A percentile compares a stretch with the other conserved stretches of the same genome.
Conservation (phyloP, 805 yeast genomes). For the Yamadazyma tumulicola region DNA sequence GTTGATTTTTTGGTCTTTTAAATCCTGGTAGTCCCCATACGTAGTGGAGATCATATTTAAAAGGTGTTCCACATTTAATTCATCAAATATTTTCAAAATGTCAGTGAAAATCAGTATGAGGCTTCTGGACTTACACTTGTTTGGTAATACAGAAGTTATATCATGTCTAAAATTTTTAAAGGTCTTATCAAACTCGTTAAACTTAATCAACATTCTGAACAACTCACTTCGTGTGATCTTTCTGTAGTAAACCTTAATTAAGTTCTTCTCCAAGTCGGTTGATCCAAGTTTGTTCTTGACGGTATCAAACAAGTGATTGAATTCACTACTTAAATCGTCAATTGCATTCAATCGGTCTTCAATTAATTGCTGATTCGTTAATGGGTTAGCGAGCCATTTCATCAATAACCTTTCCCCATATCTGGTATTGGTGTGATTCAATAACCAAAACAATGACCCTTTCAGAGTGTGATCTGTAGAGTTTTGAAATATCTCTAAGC, state of each 20-base stretch:
- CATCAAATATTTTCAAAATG: slow-evolving; percentile 31
- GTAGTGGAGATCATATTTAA: slow-evolving; percentile 51
- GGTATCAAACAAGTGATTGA: slow-evolving; percentile 32
- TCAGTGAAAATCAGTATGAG: slow-evolving; percentile 36
- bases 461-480: slow-evolving; percentile 49
- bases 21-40: slow-evolving; percentile 41
- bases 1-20: slow-evolving; percentile 40
- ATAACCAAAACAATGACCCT: slow-evolving; percentile 77
- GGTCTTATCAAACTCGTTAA: slow-evolving; percentile 23
- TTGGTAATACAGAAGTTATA: slow-evolving; percentile 15
- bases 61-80: slow-evolving; percentile 29
- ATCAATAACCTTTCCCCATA: slow-evolving; percentile 68
- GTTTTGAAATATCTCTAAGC: slow-evolving; percentile 73
- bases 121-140: slow-evolving; percentile 30
- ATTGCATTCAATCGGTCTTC: slow-evolving; percentile 61
- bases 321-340: slow-evolving; percentile 24
- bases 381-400: slow-evolving; percentile 75
- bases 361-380: slow-evolving; percentile 51
- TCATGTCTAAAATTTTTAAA: slow-evolving; percentile 32
- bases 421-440: slow-evolving; percentile 76
- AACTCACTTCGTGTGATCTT: slow-evolving; percentile 32
- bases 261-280: slow-evolving; percentile 29
- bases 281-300: slow-evolving; percentile 19
- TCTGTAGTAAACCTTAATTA: slow-evolving; percentile 38
- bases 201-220: slow-evolving; percentile 26